phyloP scores from a whole-genome alignment of 306 rosid species.

The Carpinus viminea region DNA sequence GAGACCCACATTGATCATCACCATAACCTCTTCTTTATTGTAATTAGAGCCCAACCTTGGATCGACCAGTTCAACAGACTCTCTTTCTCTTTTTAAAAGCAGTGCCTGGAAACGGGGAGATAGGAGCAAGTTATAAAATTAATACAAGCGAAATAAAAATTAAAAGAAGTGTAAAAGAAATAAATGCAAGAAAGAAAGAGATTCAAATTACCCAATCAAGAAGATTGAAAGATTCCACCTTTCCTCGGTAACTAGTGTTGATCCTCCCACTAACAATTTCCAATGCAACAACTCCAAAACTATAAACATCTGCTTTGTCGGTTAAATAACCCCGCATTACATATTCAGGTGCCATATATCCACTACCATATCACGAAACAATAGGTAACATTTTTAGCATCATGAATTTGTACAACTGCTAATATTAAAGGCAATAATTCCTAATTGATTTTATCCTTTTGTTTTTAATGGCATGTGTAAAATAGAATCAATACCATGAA shows the following conservation, averaged over 20 bases:
- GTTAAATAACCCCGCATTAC: conserved; percentile 37
- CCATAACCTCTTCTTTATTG: conserved; percentile 27
- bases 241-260: conserved; percentile 18
- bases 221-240: conserved; percentile 19
- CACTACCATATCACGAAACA: conserved; percentile 17
- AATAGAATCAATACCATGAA: neutral
- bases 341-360: conserved; percentile 41
- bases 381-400: neutral
- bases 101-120: conserved; percentile 31
- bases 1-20: conserved; percentile 38
- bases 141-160: neutral
- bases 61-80: conserved; percentile 42
- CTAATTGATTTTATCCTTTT: too few species aligned
- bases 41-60: conserved; percentile 36
- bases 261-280: conserved; percentile 32
- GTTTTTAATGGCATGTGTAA: too few species aligned
- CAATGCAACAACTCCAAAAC: conserved; percentile 34
- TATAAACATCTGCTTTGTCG: conserved; percentile 38
- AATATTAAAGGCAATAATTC: neutral
- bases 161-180: neutral
- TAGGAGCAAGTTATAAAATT: neutral
- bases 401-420: neutral
- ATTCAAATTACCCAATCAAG: conserved; percentile 39
- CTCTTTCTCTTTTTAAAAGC: conserved; percentile 22
- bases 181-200: neutral